phyloP scores from a whole-genome alignment of 1,139 yeast species.

The Pichia terricola region DNA sequence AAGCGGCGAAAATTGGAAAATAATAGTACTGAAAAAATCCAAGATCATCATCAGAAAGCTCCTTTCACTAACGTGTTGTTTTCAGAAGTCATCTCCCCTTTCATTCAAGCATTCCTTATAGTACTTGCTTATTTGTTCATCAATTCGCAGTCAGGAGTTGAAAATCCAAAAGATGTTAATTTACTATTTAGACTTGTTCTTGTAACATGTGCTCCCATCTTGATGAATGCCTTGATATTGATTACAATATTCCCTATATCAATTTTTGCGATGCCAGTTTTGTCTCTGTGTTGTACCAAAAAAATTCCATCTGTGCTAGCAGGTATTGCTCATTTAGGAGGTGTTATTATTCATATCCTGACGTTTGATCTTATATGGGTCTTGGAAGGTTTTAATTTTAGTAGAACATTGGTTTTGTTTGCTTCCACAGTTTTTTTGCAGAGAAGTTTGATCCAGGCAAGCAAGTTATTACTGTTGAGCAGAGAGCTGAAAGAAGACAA shows the following conservation, averaged over 20 bases:
- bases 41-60: conserved; percentile 22
- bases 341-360: conserved; percentile 44
- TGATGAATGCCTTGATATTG: conserved; percentile 36
- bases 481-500: conserved; percentile 50
- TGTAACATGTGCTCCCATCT: conserved; percentile 44
- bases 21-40: conserved; percentile 6
- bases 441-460: conserved; percentile 38
- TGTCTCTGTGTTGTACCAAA: conserved; percentile 28
- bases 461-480: conserved; percentile 41
- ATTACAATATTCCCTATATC: conserved; percentile 39
- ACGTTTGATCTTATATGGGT: conserved; percentile 54
- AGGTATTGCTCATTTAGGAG: conserved; percentile 38
- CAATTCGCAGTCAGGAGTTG: conserved; percentile 62
- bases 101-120: conserved; percentile 32
- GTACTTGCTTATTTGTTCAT: conserved; percentile 58
- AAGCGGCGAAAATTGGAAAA: conserved; percentile 30
- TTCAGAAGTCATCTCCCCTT: conserved; percentile 45
- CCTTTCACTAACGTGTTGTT: conserved; percentile 40
- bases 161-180: conserved; percentile 37
- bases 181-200: conserved; percentile 44
- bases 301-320: conserved; percentile 32
- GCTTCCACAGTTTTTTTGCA: conserved; percentile 50
- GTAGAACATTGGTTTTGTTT: conserved; percentile 47
- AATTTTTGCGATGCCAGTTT: conserved; percentile 36
- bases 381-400: conserved; percentile 54